phyloP scores from a whole-genome alignment of 192 early-diverging fungal genomes.

The Linnemannia schmuckeri region DNA sequence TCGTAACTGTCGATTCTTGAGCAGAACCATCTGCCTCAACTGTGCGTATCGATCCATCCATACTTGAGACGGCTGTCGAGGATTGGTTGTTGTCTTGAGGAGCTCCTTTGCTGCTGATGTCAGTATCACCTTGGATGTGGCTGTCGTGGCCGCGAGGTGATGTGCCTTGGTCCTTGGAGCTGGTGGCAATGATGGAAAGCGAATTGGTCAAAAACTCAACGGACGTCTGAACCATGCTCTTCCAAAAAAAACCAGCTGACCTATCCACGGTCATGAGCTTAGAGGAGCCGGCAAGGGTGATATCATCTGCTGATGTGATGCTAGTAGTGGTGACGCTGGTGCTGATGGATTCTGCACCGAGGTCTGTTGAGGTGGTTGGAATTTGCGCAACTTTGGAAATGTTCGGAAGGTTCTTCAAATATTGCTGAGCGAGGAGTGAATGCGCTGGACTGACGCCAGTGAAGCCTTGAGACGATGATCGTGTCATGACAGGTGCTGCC shows the following conservation, averaged over 20 bases:
- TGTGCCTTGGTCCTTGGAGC: neutral
- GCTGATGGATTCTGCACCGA: neutral
- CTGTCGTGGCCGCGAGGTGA: neutral
- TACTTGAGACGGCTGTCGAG: neutral
- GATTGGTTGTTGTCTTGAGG: neutral
- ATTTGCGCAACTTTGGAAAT: neutral
- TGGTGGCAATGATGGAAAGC: neutral
- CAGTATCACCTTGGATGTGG: neutral
- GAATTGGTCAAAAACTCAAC: neutral
- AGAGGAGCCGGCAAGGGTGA: neutral
- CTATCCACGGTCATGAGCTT: neutral
- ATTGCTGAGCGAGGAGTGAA: conserved; percentile 21
- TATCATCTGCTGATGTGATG: neutral
- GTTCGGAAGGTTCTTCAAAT: neutral
- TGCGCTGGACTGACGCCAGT: conserved; percentile 8
- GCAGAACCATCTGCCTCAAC: neutral
- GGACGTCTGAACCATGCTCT: neutral
- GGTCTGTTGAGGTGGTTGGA: neutral
- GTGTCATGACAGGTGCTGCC: no score
- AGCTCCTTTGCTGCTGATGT: neutral
- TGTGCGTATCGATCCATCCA: neutral
- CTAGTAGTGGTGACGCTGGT: neutral
- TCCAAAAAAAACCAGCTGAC: neutral
- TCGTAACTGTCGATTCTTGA: neutral
- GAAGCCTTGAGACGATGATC: neutral